Evolutionary conservation across 2,329 filamentous ascomycete species (phyloP).

Genomic region (Ceratocystis colombiana): DNA sequence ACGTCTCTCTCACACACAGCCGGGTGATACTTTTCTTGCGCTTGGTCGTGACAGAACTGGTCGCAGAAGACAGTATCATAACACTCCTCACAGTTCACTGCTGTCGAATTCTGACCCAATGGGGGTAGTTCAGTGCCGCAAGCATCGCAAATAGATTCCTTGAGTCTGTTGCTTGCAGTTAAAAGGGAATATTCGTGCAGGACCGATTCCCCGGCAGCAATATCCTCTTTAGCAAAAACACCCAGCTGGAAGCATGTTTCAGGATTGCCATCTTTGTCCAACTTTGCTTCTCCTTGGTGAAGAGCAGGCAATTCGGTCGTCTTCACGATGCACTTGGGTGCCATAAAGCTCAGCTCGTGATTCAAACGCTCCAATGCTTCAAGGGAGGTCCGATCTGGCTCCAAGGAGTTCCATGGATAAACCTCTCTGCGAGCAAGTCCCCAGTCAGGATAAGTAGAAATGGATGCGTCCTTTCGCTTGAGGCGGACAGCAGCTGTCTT

Average conservation of each 20-base stretch:
- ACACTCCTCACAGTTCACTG: conserved; percentile 50
- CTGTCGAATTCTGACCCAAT: conserved; percentile 9
- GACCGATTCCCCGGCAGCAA: conserved; percentile 63
- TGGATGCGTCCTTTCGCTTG: conserved; percentile 39
- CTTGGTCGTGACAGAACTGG: conserved; percentile 47
- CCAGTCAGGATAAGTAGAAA: conserved; percentile 54
- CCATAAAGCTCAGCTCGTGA: conserved; percentile 53
- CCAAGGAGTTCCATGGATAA: conserved; percentile 59
- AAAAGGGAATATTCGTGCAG: conserved; percentile 75
- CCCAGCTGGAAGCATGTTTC: conserved; percentile 68
- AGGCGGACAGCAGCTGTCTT: conserved; percentile 43
- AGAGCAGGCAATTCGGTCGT: conserved; percentile 67
- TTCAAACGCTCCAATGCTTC: conserved; percentile 66
- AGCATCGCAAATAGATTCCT: conserved; percentile 80
- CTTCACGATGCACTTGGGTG: conserved; percentile 71
- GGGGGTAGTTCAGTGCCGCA: conserved; percentile 59
- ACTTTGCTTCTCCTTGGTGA: conserved; percentile 43
- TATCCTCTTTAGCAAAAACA: conserved; percentile 76
- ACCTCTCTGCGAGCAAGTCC: conserved; percentile 59
- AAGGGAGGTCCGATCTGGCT: conserved; percentile 59
- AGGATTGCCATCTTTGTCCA: conserved; percentile 39
- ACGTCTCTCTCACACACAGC: conserved; percentile 57
- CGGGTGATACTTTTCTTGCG: conserved; percentile 52
- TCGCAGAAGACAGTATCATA: conserved; percentile 58
- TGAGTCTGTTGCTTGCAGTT: conserved; percentile 78